Conservation (phyloP, 495 filamentous ascomycete genomes). For the Cladorrhinum samala region DNA sequence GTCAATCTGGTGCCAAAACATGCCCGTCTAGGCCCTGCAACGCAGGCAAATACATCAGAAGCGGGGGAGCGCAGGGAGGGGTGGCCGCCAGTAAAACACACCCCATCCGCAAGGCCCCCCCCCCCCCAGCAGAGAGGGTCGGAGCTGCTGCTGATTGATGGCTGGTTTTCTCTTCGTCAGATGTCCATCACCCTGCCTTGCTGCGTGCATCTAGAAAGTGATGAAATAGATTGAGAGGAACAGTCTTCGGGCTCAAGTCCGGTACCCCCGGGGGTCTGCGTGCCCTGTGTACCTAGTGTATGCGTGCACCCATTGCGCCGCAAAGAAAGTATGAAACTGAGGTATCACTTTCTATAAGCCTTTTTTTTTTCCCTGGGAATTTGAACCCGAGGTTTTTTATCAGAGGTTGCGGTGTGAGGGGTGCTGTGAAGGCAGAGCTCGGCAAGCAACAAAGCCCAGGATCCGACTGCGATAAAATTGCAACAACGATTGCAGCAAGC, state of each 20-base stretch:
- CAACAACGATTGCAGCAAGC: background rate
- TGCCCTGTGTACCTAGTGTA: background rate
- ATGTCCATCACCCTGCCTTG: background rate
- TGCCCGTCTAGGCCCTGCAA: background rate
- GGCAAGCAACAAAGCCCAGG: no score
- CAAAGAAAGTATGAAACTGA: no score
- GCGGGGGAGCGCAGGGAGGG: background rate
- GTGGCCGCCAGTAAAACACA: slow-evolving; percentile 5
- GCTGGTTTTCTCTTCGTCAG: slow-evolving; percentile 16
- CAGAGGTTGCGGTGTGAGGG: no score
- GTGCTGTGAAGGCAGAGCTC: no score
- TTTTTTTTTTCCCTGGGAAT: no score
- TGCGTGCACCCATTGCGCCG: background rate
- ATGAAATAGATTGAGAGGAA: background rate
- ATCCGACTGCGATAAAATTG: no score
- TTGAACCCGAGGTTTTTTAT: no score
- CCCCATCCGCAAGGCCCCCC: no score
- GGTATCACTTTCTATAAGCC: no score
- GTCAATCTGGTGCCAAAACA: background rate
- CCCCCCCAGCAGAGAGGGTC: no score
- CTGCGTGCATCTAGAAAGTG: no score
- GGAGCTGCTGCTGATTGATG: background rate
- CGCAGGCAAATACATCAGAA: background rate
- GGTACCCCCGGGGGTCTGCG: background rate
- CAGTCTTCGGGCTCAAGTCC: background rate